Base-by-base conservation (phyloP, 108 stramenopile species). In the Skeletonema marinoi region DNA sequence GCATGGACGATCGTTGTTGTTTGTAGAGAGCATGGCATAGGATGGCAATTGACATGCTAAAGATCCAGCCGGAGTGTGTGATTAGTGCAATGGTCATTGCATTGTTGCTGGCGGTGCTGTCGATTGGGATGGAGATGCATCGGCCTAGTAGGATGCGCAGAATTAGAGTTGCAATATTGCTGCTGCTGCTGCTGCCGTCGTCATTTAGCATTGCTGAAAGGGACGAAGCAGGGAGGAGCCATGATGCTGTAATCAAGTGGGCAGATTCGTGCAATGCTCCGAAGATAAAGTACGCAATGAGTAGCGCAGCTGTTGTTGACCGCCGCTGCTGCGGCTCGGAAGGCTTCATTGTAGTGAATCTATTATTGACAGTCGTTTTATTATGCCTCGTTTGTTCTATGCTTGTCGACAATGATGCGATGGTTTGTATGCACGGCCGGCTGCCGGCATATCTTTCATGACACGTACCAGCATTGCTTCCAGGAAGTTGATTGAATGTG, bases 221-320 rank as follows among this genome's bases (percentile, higher is more conserved):
- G 60, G 65, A 32, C 19, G 62, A 60, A 11, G 48, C 16, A 16
- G 63, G 46, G 6, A 54, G 29, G 32, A 78, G 56, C 70, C 64
- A 66, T 10, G 56, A 50, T 39, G 86, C 87, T 12, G 75, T 65
- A 10, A 75, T 13, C 32, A 86, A 35, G 69, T 92, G 92, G 12
- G 80, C 39, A 2, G 73, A 19, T 73, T 93, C 92, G 60, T 93
- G 92, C 1, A 89, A 21, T 32, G 61, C 64, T 10, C 92, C 92
- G 48, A 89, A 90, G 39, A 73, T 11, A 3, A 87, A 4, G 70
- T 93, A 90, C 71, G 77, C 86, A 1, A 67, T 7, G 14, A 88
- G 56, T 12, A 71, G 10, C 41, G 59, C 11, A 3, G 41, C 39
- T 11, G 39, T 33, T 11, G 32, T 38, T 21, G 25, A 38, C 9